Evolutionary conservation across 2,329 filamentous ascomycete species (phyloP).

Genomic region (Fonsecaea erecta): DNA sequence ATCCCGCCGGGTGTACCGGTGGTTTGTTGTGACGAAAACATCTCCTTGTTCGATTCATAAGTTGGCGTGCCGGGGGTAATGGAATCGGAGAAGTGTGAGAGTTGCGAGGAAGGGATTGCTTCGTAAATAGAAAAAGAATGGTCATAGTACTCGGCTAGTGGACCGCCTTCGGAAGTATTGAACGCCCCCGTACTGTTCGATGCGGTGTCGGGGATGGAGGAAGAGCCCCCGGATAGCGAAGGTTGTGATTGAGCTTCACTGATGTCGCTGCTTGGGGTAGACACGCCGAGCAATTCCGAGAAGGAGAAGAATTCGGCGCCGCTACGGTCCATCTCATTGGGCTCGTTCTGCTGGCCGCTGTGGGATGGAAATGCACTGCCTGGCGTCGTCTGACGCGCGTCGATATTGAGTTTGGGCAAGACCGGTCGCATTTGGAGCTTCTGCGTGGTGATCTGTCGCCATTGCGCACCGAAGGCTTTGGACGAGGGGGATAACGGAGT

Average conservation of each 20-base stretch:
- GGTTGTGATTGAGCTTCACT: constrained; percentile 35
- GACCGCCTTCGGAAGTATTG: constrained; percentile 13
- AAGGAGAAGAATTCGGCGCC: constrained; percentile 36
- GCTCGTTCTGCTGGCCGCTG: not conserved
- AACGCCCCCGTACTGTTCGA: constrained; percentile 40
- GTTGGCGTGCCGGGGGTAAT: constrained; percentile 36
- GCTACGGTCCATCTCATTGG: constrained; percentile 29
- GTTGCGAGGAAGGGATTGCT: constrained; percentile 66
- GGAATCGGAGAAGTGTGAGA: constrained; percentile 42
- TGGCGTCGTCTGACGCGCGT: constrained; percentile 16
- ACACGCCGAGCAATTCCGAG: constrained; percentile 31
- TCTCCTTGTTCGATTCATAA: constrained; percentile 37
- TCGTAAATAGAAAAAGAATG: constrained; percentile 76
- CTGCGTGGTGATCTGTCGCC: constrained; percentile 36
- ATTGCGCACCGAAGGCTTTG: constrained; percentile 34
- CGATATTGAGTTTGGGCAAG: constrained; percentile 35
- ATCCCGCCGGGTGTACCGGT: constrained; percentile 30
- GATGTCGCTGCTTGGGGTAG: constrained; percentile 35
- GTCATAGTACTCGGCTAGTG: constrained; percentile 71
- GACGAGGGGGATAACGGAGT: constrained; percentile 20
- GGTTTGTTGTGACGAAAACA: constrained; percentile 29
- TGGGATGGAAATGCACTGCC: not conserved
- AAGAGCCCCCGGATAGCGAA: constrained; percentile 24
- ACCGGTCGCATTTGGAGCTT: constrained; percentile 36
- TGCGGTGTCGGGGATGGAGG: constrained; percentile 31